Percentiles rank a stretch among this genome's conserved stretches.
phyloP scores from a whole-genome alignment of 1,284 basidiomycete genomes.

The Microbotryum intermedium region DNA sequence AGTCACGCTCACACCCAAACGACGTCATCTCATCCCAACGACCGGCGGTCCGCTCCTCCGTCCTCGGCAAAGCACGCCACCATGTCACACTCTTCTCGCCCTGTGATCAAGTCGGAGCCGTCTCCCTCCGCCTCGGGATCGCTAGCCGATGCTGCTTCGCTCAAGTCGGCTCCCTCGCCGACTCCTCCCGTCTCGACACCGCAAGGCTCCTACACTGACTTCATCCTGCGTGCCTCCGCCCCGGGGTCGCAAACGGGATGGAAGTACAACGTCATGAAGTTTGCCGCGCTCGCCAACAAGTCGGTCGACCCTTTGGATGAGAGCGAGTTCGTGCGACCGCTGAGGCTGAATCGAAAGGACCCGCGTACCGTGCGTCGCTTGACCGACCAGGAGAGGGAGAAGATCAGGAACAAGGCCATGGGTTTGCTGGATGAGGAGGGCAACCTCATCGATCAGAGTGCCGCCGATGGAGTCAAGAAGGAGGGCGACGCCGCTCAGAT shows the following conservation, averaged over 20 bases:
- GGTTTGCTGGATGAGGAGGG: constrained; percentile 56
- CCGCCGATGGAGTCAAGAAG: constrained; percentile 47
- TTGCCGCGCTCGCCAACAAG: constrained; percentile 18
- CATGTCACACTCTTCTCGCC: too few species aligned
- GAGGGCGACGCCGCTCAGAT: constrained; percentile 41
- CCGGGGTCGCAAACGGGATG: constrained; percentile 14
- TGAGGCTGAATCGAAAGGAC: constrained; percentile 79
- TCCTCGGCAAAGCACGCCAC: too few species aligned
- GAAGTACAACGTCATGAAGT: constrained; percentile 35
- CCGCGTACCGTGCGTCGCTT: constrained; percentile 41
- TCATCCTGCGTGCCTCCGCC: constrained; percentile 19
- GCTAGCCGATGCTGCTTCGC: too few species aligned
- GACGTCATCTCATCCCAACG: too few species aligned
- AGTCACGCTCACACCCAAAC: too few species aligned
- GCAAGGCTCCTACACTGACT: constrained; percentile 20
- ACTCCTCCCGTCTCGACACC: too few species aligned
- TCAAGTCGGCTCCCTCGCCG: too few species aligned
- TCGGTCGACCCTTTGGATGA: constrained; percentile 17
- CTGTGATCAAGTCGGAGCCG: too few species aligned
- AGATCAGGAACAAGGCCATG: constrained; percentile 17
- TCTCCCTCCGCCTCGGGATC: too few species aligned
- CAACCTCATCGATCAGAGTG: neutral
- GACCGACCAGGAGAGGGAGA: constrained; percentile 45
- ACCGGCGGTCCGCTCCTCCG: too few species aligned
- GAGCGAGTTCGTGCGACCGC: constrained; percentile 43